Conservation (phyloP, 2,329 filamentous ascomycete species). For the Fusarium nodosum region DNA sequence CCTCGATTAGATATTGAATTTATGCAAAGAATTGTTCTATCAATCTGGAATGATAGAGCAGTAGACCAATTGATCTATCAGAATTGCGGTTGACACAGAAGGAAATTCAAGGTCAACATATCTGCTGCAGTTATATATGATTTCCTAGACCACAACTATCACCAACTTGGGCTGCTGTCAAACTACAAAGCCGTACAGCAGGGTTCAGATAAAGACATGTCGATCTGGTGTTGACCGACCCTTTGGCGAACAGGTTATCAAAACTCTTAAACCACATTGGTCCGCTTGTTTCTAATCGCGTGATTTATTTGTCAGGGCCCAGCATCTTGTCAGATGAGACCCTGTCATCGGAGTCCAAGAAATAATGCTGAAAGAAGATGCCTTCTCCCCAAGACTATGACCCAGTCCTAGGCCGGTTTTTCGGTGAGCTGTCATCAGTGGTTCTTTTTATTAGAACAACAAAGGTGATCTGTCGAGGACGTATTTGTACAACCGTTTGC, state of each 20-base stretch:
- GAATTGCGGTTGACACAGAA: neutral
- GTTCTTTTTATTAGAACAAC: too few species aligned
- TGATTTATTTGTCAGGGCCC: slow-evolving; percentile 10
- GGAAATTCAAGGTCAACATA: neutral
- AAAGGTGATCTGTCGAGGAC: neutral
- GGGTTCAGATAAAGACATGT: slow-evolving; percentile 32
- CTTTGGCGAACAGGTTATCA: slow-evolving; percentile 26
- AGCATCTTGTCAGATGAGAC: slow-evolving; percentile 15
- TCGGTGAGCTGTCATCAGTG: neutral
- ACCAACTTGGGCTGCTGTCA: slow-evolving; percentile 19
- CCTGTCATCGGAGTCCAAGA: slow-evolving; percentile 3
- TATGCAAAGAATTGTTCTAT: neutral
- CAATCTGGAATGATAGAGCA: neutral
- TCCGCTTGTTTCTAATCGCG: slow-evolving; percentile 21
- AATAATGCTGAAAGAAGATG: neutral
- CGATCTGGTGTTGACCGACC: slow-evolving; percentile 38
- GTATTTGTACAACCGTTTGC: neutral
- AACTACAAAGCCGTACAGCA: slow-evolving; percentile 12
- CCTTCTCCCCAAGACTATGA: neutral
- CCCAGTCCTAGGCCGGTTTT: neutral
- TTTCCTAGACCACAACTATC: neutral
- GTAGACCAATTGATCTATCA: neutral
- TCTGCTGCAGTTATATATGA: neutral
- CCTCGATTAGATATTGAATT: slow-evolving; percentile 4
- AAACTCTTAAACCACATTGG: slow-evolving; percentile 17